These are phyloP conservation scores for Ensete ventricosum DNA, from an alignment of 176 grass and related monocot genomes.

Conservation along the genomic window DNA sequence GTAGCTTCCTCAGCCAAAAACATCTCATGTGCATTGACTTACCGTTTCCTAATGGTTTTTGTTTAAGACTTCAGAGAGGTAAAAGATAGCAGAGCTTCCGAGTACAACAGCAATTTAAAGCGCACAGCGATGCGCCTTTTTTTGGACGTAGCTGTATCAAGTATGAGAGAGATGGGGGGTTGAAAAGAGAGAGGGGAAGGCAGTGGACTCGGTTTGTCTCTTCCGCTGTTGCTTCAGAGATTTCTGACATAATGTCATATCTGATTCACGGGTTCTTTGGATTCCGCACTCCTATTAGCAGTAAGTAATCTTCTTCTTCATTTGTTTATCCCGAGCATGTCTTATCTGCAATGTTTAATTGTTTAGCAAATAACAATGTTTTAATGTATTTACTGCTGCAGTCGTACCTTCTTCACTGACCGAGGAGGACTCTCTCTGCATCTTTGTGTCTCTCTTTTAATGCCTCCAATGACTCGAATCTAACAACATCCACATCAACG, in stretches of 20 bases:
- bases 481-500: slow-evolving; percentile 6
- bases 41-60: neutral
- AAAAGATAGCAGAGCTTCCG: neutral
- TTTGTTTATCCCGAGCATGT: too few relatives aligned
- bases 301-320: too few relatives aligned
- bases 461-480: neutral
- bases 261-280: slow-evolving; percentile 3
- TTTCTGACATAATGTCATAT: slow-evolving; percentile 11
- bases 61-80: neutral
- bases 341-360: too few relatives aligned
- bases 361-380: too few relatives aligned
- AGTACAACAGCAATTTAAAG: neutral
- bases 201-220: neutral
- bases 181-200: too few relatives aligned
- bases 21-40: neutral
- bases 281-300: neutral
- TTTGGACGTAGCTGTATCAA: neutral
- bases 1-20: too few relatives aligned
- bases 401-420: too few relatives aligned
- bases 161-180: too few relatives aligned
- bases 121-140: neutral
- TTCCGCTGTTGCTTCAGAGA: neutral
- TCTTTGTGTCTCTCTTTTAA: neutral
- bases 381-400: too few relatives aligned
- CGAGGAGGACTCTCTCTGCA: neutral